Evolutionary conservation across 805 yeast species (phyloP).

Genomic region (Millerago galiae): DNA sequence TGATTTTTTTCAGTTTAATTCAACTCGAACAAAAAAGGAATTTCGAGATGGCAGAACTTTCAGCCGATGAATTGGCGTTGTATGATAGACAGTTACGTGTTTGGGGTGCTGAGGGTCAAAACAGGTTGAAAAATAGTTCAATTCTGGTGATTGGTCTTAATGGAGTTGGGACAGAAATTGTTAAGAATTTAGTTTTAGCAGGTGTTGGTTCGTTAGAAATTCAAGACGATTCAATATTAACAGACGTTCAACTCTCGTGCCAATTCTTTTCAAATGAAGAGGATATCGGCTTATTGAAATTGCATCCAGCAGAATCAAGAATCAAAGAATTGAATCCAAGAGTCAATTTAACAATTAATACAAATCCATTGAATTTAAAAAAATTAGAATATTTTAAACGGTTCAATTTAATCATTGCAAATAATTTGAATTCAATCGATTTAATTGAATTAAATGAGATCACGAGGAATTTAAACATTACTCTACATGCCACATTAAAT

Average conservation of each 20-base stretch:
- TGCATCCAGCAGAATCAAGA: conserved; percentile 46
- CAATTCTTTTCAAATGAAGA: conserved; percentile 64
- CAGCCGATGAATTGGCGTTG: conserved; percentile 75
- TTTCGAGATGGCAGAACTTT: conserved; percentile 17
- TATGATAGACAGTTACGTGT: conserved; percentile 92
- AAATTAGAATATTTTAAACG: conserved; percentile 35
- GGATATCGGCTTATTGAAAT: conserved; percentile 50
- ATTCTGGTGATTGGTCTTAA: conserved; percentile 68
- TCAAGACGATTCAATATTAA: conserved; percentile 48
- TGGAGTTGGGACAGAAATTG: conserved; percentile 74
- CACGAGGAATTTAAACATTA: conserved; percentile 50
- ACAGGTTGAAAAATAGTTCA: conserved; percentile 61
- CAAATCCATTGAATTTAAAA: conserved; percentile 17
- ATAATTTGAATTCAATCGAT: conserved; percentile 46
- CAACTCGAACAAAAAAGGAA: no score
- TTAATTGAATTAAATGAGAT: conserved; percentile 43
- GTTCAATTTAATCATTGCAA: conserved; percentile 70
- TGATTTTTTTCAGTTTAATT: neutral
- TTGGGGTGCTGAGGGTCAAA: conserved; percentile 95
- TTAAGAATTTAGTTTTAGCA: conserved; percentile 79
- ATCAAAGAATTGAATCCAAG: conserved; percentile 76
- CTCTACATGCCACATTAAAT: conserved; percentile 61
- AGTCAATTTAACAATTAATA: conserved; percentile 49
- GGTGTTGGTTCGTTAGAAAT: conserved; percentile 80
- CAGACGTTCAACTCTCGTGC: conserved; percentile 58